Evolutionary conservation across 345 rosid species (phyloP), one percentile per base, ranked within the genome.

Genomic region (Corchorus capsularis): DNA sequence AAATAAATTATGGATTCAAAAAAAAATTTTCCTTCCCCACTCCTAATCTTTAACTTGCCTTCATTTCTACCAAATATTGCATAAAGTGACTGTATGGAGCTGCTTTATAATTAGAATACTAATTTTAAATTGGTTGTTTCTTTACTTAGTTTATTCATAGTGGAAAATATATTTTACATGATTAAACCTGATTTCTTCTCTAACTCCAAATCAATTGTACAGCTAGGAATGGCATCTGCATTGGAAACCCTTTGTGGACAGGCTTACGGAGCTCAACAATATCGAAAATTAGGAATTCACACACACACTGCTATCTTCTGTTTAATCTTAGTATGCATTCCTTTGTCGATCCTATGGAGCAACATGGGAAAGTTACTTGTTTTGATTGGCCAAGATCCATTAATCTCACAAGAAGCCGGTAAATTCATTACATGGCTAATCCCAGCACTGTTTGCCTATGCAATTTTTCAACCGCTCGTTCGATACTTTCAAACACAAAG

Each of bases 231-330:
- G 87, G 77, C 85, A 16, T 80, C 79, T 69, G 85, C 85, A 37
- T 54, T 85, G 80, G 87, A 85, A 76, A 85, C 87, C 4, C 62
- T 85, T 52, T 80, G 82, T 41, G 85, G 87, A 35, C 87, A 85
- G 76, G 85, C 87, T 27, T 85, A 78, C 78, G 87, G 87, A 78
- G 87, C 87, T 57, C 64, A 82, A 59, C 87, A 85, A 47, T 85
- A 85, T 61, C 63, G 63, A 5, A 85, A 72, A 76, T 45, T 85
- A 2, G 88, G 88, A 69, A 66, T 62, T 41, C 84, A 82, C 56
- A 82, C 88, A 17, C 71, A 82, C 16, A 82, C 88, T 35, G 85
- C 85, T 0, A 82, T 85, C 45, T 82, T 85, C 75, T 82, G 84
- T 20, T 71, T 80, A 11, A 10, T 61, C 34, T 9, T 85, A 55